These are phyloP conservation scores for Panus rudis DNA, from an alignment of 768 basidiomycete genomes.

Conservation along the genomic window DNA sequence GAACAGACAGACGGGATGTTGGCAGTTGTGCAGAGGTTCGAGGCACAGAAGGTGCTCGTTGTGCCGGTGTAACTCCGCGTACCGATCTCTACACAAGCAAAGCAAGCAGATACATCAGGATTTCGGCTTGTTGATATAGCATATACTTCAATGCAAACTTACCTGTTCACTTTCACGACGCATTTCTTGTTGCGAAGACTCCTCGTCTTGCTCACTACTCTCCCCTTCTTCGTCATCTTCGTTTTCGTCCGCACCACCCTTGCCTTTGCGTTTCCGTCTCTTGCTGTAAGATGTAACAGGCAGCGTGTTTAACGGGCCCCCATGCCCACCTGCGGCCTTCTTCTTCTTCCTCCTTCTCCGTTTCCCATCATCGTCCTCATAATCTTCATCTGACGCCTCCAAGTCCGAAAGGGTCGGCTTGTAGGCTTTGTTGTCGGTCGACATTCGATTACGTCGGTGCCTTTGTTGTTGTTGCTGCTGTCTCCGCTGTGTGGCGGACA, in stretches of 20 bases:
- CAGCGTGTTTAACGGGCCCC: constrained; percentile 53
- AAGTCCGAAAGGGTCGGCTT: constrained; percentile 58
- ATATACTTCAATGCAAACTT: constrained; percentile 10
- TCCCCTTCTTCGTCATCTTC: constrained; percentile 33
- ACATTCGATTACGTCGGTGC: constrained; percentile 58
- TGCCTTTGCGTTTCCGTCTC: constrained; percentile 41
- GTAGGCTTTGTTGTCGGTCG: constrained; percentile 77
- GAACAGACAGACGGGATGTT: constrained; percentile 23
- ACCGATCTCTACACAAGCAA: constrained; percentile 9
- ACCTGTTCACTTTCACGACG: constrained; percentile 38
- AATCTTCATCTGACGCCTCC: constrained; percentile 57
- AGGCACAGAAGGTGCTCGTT: constrained; percentile 15
- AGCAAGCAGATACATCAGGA: constrained; percentile 11
- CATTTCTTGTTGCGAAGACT: constrained; percentile 41
- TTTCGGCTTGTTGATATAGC: too few species aligned
- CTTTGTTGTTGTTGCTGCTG: too few species aligned
- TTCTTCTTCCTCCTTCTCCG: constrained; percentile 43
- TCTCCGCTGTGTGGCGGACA: constrained; percentile 12
- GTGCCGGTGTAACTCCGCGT: constrained; percentile 18
- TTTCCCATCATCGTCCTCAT: constrained; percentile 43
- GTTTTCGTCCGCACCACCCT: constrained; percentile 35
- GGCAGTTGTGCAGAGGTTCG: constrained; percentile 29
- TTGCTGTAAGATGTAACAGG: constrained; percentile 65
- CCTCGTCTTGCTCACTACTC: constrained; percentile 39
- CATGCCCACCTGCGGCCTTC: constrained; percentile 43